Percentiles rank a stretch among this genome's conserved stretches.
Evolutionary conservation across 1,284 basidiomycete genomes (phyloP).

Genomic region (Puccinia novopanici): DNA sequence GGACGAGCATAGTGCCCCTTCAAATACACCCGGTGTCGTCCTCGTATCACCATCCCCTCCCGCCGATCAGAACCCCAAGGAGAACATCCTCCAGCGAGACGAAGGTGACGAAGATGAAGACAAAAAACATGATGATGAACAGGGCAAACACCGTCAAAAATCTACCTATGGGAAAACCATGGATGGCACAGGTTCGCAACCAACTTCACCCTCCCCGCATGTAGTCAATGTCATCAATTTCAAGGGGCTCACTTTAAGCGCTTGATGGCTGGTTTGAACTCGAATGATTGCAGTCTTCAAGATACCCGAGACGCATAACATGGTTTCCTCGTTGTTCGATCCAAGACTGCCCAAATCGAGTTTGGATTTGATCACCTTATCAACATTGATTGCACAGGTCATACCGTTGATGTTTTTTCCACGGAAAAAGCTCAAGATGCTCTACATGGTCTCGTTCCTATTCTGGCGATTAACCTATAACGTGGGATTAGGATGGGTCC

Average conservation of each 20-base stretch:
- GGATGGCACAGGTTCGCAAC: constrained; percentile 25
- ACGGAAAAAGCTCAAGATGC: constrained; percentile 64
- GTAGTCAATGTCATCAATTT: no score
- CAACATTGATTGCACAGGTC: constrained; percentile 75
- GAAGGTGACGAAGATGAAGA: background rate
- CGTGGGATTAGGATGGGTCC: constrained; percentile 85
- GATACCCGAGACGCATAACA: constrained; percentile 92
- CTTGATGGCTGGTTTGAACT: background rate
- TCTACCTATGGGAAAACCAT: constrained; percentile 24
- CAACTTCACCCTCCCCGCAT: background rate
- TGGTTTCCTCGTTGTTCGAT: constrained; percentile 84
- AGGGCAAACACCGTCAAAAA: constrained; percentile 18
- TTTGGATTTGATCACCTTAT: constrained; percentile 82
- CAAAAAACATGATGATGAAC: background rate
- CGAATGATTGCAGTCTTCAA: constrained; percentile 70
- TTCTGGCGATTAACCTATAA: constrained; percentile 94
- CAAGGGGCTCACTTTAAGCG: background rate
- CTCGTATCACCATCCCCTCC: constrained; percentile 12
- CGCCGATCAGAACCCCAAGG: background rate
- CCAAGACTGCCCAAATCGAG: constrained; percentile 87
- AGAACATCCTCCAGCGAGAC: background rate
- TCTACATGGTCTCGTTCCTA: constrained; percentile 83
- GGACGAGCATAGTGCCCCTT: constrained; percentile 3
- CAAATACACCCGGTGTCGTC: background rate
- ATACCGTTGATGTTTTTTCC: constrained; percentile 71